Percentiles rank a stretch among this genome's conserved stretches.
These are phyloP conservation scores for Otatea glauca DNA, from an alignment of 176 grass and related monocot genomes.

Conservation along the genomic window DNA sequence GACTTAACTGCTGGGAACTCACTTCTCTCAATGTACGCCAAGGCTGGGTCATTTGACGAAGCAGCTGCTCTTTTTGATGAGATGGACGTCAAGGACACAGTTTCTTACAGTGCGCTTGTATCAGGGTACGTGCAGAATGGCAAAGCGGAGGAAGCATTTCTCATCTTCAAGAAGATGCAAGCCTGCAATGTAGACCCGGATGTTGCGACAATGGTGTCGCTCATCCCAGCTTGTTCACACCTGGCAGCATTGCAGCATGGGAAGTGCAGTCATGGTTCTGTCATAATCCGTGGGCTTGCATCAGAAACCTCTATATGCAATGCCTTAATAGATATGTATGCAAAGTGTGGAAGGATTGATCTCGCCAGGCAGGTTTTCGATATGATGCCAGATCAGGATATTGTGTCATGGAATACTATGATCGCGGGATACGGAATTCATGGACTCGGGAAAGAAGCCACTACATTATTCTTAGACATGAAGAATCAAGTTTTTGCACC, in stretches of 20 bases:
- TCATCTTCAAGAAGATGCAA: conserved; percentile 74
- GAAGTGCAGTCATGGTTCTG: conserved; percentile 66
- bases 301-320: conserved; percentile 65
- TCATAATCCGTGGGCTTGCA: conserved; percentile 54
- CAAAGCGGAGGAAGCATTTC: conserved; percentile 69
- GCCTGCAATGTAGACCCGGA: conserved; percentile 60
- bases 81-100: conserved; percentile 61
- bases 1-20: conserved; percentile 68
- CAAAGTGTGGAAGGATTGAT: conserved; percentile 86
- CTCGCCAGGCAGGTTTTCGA: conserved; percentile 77
- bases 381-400: conserved; percentile 59
- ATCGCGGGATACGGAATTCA: conserved; percentile 85
- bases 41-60: conserved; percentile 53
- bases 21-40: conserved; percentile 82
- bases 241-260: conserved; percentile 76
- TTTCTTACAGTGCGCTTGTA: conserved; percentile 83
- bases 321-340: conserved; percentile 89
- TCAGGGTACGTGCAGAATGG: conserved; percentile 90
- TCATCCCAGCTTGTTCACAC: conserved; percentile 85
- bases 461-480: conserved; percentile 70
- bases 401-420: conserved; percentile 88
- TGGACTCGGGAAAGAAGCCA: conserved; percentile 69
- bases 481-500: conserved; percentile 56
- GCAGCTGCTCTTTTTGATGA: conserved; percentile 59
- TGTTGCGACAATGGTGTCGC: conserved; percentile 73